Base-by-base conservation (phyloP, 192 early-diverging fungal genomes). In the Chytriomyces confervae region DNA sequence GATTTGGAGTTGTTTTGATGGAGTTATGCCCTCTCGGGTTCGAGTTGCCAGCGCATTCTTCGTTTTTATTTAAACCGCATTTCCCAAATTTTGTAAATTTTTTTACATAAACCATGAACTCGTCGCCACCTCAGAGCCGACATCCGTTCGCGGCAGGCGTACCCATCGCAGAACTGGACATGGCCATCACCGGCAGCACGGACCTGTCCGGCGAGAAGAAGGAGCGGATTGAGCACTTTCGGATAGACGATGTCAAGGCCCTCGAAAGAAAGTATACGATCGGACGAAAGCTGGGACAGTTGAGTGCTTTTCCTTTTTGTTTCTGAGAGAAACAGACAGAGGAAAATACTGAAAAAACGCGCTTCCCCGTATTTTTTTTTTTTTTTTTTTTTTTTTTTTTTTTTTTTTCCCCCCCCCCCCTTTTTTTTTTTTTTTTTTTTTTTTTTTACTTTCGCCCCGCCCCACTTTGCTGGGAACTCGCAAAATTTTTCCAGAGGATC, bases 401-500 rank as follows among this genome's bases (percentile, higher is more conserved):
- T 23, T 65, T 5, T 65, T 65, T 65, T 27, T 13, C n/a, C n/a
- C n/a, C n/a, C n/a, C n/a, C n/a, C n/a, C n/a, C n/a, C n/a, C n/a
- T 20, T 2, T 65, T 13, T 65, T 27, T 20, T 65, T 2, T 27
- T 20, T 65, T 13, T 23, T 65, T 5, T 65, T 65, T 65, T 27
- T 13, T 4, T 1, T 13, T 27, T 23, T 23, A 23, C 57, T 23
- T 18, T 23, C 24, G 36, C n/a, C n/a, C n/a, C 76, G 24, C 29
- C 7, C 57, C 3, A 18, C 57, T 23, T 23, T 61, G 36, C 36
- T 36, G 36, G 36, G 36, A 36, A 36, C 36, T 36, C 36, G 36
- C 36, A 36, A 13, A 43, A 16, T 20, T 27, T 57, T 69, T 18
- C 62, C 72, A 87, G 86, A 68, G 87, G 87, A 13, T 76, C 87